phyloP scores from a whole-genome alignment of 805 yeast species.

The Ogataea ramenticola region DNA sequence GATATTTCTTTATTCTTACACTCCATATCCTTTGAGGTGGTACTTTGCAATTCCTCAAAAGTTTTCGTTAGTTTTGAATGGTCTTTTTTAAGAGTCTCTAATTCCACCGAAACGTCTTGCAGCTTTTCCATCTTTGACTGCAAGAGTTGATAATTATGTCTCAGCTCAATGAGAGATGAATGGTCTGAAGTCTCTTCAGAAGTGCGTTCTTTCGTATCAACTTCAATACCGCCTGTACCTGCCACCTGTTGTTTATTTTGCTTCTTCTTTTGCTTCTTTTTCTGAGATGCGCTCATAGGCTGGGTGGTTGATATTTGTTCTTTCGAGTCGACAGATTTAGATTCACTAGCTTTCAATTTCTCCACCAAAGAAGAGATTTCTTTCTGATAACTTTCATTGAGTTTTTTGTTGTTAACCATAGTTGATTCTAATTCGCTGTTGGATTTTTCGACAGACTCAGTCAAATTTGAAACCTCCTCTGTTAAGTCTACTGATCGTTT shows the following conservation, averaged over 20 bases:
- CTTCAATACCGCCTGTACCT: constrained; percentile 9
- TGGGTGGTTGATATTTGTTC: too few species aligned
- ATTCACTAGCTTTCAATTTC: not conserved
- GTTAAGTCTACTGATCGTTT: not conserved
- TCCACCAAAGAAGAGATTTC: not conserved
- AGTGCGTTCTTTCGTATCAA: constrained; percentile 2
- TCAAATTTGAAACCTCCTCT: not conserved
- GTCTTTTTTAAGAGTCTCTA: not conserved
- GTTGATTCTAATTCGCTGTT: not conserved
- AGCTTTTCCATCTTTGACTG: constrained; percentile 7
- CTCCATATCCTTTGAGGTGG: constrained; percentile 1
- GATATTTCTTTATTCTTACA: not conserved
- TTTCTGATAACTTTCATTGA: not conserved
- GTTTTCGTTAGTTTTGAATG: constrained; percentile 4
- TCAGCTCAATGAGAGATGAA: constrained; percentile 13
- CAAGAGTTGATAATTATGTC: constrained; percentile 15
- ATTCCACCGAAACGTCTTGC: constrained; percentile 7
- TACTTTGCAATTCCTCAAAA: not conserved
- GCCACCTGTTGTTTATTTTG: constrained; percentile 7
- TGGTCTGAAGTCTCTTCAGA: not conserved
- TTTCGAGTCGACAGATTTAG: too few species aligned
- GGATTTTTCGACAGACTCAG: not conserved
- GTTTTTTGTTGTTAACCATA: not conserved
- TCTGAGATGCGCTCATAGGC: not conserved
- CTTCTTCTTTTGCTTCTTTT: constrained; percentile 13